Evolutionary conservation across 345 rosid species (phyloP).

Genomic region (Populus davidiana): DNA sequence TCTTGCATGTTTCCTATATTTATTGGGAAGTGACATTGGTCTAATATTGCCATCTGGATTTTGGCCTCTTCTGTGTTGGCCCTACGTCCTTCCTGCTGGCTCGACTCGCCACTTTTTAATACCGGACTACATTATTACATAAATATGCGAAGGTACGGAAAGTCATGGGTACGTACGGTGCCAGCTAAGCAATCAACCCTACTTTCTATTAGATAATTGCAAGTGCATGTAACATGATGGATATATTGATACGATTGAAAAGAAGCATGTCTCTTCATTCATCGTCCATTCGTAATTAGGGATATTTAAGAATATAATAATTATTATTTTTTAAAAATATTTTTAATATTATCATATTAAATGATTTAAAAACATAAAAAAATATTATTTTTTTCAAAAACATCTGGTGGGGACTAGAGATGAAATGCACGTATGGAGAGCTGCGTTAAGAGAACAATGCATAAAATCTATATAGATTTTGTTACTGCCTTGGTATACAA

Average conservation of each 20-base stretch:
- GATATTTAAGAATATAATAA: no score
- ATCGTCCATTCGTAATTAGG: background rate
- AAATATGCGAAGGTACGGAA: constrained; percentile 12
- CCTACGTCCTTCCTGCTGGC: background rate
- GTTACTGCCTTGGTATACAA: background rate
- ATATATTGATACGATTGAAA: background rate
- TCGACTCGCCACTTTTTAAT: background rate
- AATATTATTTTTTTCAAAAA: no score
- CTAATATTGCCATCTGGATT: constrained; percentile 7
- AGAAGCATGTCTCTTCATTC: constrained; percentile 4
- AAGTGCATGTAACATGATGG: background rate
- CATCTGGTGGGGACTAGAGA: constrained; percentile 10
- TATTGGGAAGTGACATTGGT: background rate
- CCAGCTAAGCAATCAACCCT: constrained; percentile 1
- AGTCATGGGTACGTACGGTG: constrained; percentile 20
- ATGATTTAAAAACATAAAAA: no score
- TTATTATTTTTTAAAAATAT: no score
- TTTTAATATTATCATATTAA: no score
- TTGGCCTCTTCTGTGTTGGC: background rate
- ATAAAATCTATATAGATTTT: no score
- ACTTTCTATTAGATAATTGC: background rate
- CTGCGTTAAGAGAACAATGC: background rate
- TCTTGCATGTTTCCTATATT: background rate
- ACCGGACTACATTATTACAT: background rate
- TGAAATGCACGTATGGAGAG: background rate